Evolutionary conservation across 2,329 filamentous ascomycete species (phyloP).

Genomic region (Colletotrichum nymphaeae): DNA sequence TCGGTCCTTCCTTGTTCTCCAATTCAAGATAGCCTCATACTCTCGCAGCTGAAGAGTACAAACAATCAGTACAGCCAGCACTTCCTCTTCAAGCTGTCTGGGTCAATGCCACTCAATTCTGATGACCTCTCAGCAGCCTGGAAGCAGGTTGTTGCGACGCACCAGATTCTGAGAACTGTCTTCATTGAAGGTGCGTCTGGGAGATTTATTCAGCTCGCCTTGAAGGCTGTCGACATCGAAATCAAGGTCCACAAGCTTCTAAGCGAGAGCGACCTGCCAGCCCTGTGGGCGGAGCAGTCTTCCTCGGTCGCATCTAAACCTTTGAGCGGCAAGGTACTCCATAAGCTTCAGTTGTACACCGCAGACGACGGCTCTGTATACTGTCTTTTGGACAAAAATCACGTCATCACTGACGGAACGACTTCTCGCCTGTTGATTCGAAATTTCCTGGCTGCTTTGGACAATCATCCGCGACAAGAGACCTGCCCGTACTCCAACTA

Average conservation of each 20-base stretch:
- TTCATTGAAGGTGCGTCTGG: constrained; percentile 10
- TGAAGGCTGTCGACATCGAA: neutral
- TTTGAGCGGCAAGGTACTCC: neutral
- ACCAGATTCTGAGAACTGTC: neutral
- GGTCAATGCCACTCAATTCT: neutral
- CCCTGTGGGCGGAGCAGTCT: neutral
- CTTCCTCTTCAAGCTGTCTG: constrained; percentile 18
- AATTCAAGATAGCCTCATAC: constrained; percentile 25
- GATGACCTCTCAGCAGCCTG: constrained; percentile 1
- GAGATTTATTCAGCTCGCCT: neutral
- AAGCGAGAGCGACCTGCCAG: neutral
- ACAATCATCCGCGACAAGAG: neutral
- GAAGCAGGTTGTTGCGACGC: neutral
- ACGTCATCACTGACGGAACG: constrained; percentile 21
- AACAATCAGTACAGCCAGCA: neutral
- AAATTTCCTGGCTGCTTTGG: neutral
- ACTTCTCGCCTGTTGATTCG: constrained; percentile 17
- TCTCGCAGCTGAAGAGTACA: constrained; percentile 5
- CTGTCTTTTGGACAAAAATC: constrained; percentile 22
- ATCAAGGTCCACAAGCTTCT: neutral
- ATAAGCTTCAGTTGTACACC: neutral
- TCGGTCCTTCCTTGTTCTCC: constrained; percentile 20
- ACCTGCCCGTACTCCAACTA: constrained; percentile 7
- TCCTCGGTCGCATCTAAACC: neutral
- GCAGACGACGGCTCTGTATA: neutral